phyloP scores from a whole-genome alignment of 352 stramenopile genomes.

The Phytophthora crassamura region DNA sequence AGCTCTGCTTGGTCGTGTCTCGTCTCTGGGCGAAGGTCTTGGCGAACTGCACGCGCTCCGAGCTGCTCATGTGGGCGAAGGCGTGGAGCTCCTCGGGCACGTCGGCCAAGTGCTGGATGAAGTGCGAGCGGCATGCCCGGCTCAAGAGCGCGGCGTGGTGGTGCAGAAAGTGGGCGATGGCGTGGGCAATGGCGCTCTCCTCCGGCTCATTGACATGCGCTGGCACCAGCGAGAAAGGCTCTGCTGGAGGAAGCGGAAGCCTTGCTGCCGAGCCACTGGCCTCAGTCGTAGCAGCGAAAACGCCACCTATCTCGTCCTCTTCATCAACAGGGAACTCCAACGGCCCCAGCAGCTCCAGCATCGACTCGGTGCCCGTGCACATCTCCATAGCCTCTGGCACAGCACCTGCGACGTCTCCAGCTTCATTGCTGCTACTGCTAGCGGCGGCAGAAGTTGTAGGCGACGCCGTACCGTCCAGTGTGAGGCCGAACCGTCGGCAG shows the following conservation, averaged over 20 bases:
- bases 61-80: conserved; percentile 58
- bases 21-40: conserved; percentile 41
- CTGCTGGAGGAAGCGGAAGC: background rate
- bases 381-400: background rate
- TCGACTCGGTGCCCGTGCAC: background rate
- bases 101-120: conserved; percentile 52
- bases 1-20: background rate
- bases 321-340: background rate
- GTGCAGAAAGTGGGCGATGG: conserved; percentile 47
- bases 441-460: background rate
- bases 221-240: background rate
- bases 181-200: conserved; percentile 31
- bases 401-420: background rate
- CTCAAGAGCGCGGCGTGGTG: conserved; percentile 50
- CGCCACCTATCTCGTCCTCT: background rate
- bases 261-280: background rate
- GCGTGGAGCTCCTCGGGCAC: conserved; percentile 47
- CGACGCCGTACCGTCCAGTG: background rate
- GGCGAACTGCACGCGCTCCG: conserved; percentile 53
- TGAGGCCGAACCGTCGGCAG: conserved; percentile 44
- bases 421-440: conserved; percentile 2
- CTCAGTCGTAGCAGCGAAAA: background rate
- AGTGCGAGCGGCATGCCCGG: conserved; percentile 33
- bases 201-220: background rate
- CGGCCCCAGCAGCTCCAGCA: background rate